Evolutionary conservation across 306 rosid species (phyloP).

Genomic region (Astragalus membranaceus): DNA sequence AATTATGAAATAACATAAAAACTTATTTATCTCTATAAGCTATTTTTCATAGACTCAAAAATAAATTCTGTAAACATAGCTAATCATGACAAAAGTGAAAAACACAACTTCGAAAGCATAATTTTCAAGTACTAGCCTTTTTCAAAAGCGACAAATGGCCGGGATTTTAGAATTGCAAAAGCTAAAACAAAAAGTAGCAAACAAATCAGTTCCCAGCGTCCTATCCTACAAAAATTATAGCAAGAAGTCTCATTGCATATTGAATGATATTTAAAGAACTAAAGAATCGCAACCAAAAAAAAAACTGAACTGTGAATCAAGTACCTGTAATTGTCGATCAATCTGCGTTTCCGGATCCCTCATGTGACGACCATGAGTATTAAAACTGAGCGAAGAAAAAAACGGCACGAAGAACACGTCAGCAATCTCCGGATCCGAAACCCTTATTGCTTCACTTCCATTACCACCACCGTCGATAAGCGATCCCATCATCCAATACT

Average conservation of each 20-base stretch:
- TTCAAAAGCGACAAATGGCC: no score
- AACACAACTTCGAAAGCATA: no score
- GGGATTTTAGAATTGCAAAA: no score
- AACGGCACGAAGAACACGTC: constrained; percentile 75
- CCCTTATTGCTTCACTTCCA: constrained; percentile 45
- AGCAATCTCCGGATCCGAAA: constrained; percentile 67
- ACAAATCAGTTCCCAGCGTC: neutral
- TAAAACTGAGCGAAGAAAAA: constrained; percentile 70
- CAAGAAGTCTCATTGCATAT: no score
- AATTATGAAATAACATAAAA: no score
- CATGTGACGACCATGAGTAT: constrained; percentile 64
- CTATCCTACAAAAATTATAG: neutral
- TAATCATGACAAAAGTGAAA: no score
- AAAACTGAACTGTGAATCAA: neutral
- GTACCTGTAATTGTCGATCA: constrained; percentile 79
- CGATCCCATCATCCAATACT: constrained; percentile 91
- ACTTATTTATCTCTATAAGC: no score
- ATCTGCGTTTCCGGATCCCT: constrained; percentile 48
- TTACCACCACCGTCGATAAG: constrained; percentile 33
- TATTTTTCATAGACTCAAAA: no score
- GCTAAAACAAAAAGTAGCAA: neutral
- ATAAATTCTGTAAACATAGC: no score
- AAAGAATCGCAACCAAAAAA: no score
- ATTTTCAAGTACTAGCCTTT: no score
- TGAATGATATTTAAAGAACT: no score